phyloP scores from a whole-genome alignment of 2,329 filamentous ascomycete species.

The Curvularia eragrostidis region DNA sequence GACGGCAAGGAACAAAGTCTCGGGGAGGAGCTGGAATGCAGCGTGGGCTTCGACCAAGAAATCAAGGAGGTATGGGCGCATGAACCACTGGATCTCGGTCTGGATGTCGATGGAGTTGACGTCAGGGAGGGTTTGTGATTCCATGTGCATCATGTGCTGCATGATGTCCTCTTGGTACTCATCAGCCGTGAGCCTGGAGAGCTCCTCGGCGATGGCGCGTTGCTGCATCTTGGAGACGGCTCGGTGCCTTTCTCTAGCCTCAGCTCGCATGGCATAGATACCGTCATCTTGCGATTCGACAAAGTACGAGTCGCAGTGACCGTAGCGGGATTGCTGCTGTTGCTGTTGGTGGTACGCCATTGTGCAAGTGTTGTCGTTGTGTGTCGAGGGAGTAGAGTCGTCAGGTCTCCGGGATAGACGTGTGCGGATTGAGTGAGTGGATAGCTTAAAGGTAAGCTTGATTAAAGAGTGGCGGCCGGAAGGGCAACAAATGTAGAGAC shows the following conservation, averaged over 20 bases:
- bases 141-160: slow-evolving; percentile 94
- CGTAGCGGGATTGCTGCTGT: slow-evolving; percentile 60
- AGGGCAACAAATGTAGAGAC: slow-evolving; percentile 58
- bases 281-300: slow-evolving; percentile 67
- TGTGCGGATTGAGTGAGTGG: slow-evolving; percentile 50
- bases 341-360: slow-evolving; percentile 64
- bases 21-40: slow-evolving; percentile 90
- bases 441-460: slow-evolving; percentile 47
- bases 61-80: slow-evolving; percentile 97
- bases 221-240: slow-evolving; percentile 82
- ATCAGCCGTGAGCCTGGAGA: slow-evolving; percentile 82
- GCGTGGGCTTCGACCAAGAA: slow-evolving; percentile 97
- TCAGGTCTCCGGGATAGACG: slow-evolving; percentile 55
- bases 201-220: slow-evolving; percentile 85
- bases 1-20: slow-evolving; percentile 94
- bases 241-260: slow-evolving; percentile 76
- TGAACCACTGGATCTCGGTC: slow-evolving; percentile 99
- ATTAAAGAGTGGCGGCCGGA: slow-evolving; percentile 61
- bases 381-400: slow-evolving; percentile 54
- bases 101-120: slow-evolving; percentile 99
- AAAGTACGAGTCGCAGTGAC: slow-evolving; percentile 72
- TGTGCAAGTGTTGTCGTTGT: slow-evolving; percentile 48
- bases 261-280: slow-evolving; percentile 64
- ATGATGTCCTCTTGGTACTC: slow-evolving; percentile 96
- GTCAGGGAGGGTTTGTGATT: slow-evolving; percentile 91